Evolutionary conservation across 148 eudicot genomes (phyloP).

Genomic region (Suaeda aralocaspica): DNA sequence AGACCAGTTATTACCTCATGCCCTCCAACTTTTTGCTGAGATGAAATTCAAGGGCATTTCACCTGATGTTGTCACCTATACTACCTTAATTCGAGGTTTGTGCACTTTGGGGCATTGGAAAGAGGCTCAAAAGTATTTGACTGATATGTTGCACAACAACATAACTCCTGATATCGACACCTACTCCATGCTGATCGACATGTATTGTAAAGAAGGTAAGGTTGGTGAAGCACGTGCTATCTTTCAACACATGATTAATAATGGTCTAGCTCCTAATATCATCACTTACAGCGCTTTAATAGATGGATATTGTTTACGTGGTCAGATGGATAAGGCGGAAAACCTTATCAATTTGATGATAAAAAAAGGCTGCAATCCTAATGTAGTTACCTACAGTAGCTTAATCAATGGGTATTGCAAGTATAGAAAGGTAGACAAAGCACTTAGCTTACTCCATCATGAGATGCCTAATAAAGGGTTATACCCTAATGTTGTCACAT

Average conservation of each 20-base stretch:
- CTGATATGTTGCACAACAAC: constrained; percentile 5
- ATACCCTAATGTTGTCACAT: constrained; percentile 6
- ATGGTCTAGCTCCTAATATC: background rate
- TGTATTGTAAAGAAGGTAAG: constrained; percentile 21
- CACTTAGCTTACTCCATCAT: background rate
- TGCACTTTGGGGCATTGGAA: constrained; percentile 14
- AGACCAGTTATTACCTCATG: constrained; percentile 6
- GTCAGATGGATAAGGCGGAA: constrained; percentile 2
- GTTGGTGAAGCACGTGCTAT: background rate
- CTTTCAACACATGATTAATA: background rate
- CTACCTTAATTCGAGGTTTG: constrained; percentile 7
- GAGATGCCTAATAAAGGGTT: constrained; percentile 3
- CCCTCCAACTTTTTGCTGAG: constrained; percentile 12
- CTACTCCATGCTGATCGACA: constrained; percentile 4
- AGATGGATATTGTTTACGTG: constrained; percentile 17
- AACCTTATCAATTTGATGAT: constrained; percentile 9
- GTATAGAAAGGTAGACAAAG: constrained; percentile 11
- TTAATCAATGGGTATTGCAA: constrained; percentile 24
- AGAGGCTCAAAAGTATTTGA: constrained; percentile 2
- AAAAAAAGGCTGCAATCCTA: constrained; percentile 5
- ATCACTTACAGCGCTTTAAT: constrained; percentile 7
- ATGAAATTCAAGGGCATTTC: constrained; percentile 7
- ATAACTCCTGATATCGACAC: background rate
- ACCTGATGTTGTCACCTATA: constrained; percentile 11
- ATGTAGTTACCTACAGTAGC: constrained; percentile 6